Conservation (phyloP, 2,329 filamentous ascomycete species). For the Claviceps sp. region DNA sequence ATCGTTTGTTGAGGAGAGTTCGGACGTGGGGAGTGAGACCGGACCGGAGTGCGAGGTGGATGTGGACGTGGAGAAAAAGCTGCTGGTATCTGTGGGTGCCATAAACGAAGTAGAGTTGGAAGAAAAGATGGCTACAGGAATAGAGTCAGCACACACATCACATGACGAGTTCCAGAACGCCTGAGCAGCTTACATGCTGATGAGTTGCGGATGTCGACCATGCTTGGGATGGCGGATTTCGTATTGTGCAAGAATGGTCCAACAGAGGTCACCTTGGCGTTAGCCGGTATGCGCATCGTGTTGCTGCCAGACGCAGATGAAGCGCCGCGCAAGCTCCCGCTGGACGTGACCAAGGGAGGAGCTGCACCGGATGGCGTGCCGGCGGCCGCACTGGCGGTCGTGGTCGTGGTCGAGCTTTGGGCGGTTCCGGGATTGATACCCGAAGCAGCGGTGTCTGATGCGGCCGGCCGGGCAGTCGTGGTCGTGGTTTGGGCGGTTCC, state of each 20-base stretch:
- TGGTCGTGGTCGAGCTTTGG: not conserved
- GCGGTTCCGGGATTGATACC: constrained; percentile 24
- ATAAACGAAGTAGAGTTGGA: constrained; percentile 5
- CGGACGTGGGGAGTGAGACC: not conserved
- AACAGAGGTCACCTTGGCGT: constrained; percentile 6
- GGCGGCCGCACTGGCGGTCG: constrained; percentile 17
- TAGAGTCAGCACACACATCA: not conserved
- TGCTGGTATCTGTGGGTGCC: not conserved
- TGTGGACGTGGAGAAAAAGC: constrained; percentile 1
- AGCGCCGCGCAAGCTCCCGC: constrained; percentile 9
- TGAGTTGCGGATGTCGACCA: constrained; percentile 10
- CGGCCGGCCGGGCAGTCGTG: constrained; percentile 14
- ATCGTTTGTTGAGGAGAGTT: not conserved
- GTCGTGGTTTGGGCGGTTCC: constrained; percentile 16
- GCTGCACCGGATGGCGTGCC: constrained; percentile 12
- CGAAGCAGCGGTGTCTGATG: constrained; percentile 24
- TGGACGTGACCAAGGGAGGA: constrained; percentile 11
- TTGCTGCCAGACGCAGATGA: constrained; percentile 5
- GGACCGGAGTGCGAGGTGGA: not conserved
- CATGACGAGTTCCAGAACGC: not conserved
- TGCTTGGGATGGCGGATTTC: constrained; percentile 6
- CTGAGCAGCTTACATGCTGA: constrained; percentile 11
- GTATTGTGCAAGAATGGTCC: constrained; percentile 1
- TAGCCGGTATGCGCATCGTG: not conserved
- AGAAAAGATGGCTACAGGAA: not conserved